Evolutionary conservation across 2,329 filamentous ascomycete genomes (phyloP), one percentile per base, ranked within the genome.

Genomic region (Exophiala xenobiotica): DNA sequence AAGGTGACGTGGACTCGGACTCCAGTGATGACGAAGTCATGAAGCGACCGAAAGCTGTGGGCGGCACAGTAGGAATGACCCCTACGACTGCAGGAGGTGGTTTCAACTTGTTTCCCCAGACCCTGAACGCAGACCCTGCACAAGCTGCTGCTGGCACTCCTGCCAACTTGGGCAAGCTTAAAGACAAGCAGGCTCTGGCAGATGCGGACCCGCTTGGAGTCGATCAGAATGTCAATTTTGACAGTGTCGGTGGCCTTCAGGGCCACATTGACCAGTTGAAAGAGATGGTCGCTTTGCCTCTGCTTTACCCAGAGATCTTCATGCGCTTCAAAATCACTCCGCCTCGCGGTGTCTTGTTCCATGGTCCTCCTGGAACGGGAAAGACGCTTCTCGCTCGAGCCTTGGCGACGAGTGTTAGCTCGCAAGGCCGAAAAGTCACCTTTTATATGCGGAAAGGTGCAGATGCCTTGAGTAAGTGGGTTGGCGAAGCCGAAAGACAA

Each of bases 391-490:
- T 99, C 54, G 93, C 95, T 46, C 83, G 93, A 64, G 93, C 93
- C 35, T 77, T 99, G 40, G 91, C 95, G 43, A 95, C 93, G 49
- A 95, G 88, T 55, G 87, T 96, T 53, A 91, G 90, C 58, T 83
- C 87, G 9, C 87, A 92, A 43, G 92, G 92, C 18, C 86, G 87
- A 60, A 97, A 97, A 68, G 93, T 99, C 58, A 97, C 91, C 0
- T 99, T 99, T 64, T 99, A 97, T 71, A 99, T 99, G 93, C 87
- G 93, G 54, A 99, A 99, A 71, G 95, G 93, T 67, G 95, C 93
- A 19, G 93, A 99, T 78, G 91, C 91, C 12, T 76, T 99, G 56
- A 96, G 91, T 70, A 99, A 99, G 72, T 99, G 93, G 93, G 93
- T 99, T 46, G 93, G 93, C 66, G 93, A 99, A 71, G 93, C 95